These are phyloP conservation scores for Nicotiana tabacum DNA, from an alignment of 257 asterid species.

Conservation along the genomic window DNA sequence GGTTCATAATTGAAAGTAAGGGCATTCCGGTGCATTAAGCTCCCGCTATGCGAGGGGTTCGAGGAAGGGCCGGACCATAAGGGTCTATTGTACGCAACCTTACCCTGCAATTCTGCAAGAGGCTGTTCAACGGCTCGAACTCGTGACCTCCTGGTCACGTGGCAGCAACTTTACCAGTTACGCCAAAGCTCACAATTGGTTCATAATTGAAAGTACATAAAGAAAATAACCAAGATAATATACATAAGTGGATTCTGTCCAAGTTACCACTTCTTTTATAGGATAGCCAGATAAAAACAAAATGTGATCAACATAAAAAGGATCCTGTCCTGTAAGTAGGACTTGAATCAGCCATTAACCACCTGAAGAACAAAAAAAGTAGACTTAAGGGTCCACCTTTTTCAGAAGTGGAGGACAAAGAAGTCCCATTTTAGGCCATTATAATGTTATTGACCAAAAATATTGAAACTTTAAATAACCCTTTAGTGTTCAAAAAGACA, in stretches of 20 bases:
- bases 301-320: slow-evolving; percentile 4
- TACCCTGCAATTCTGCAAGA: too few relatives aligned
- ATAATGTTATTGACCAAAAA: slow-evolving; percentile 23
- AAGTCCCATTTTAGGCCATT: slow-evolving; percentile 14
- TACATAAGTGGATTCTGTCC: slow-evolving; percentile 12
- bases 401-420: slow-evolving; percentile 25
- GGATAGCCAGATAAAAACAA: slow-evolving; percentile 9
- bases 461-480: slow-evolving; percentile 11
- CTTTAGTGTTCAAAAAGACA: slow-evolving; percentile 7
- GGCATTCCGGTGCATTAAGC: too few relatives aligned
- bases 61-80: too few relatives aligned
- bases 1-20: background rate
- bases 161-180: too few relatives aligned
- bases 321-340: slow-evolving; percentile 24
- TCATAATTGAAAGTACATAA: background rate
- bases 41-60: too few relatives aligned
- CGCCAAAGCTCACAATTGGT: too few relatives aligned
- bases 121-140: too few relatives aligned
- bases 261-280: slow-evolving; percentile 9
- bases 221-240: slow-evolving; percentile 21
- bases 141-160: too few relatives aligned
- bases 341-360: slow-evolving; percentile 44
- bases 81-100: too few relatives aligned
- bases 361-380: background rate
- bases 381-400: slow-evolving; percentile 27